Percentiles rank a stretch among this genome's conserved stretches.
phyloP scores from a whole-genome alignment of 192 early-diverging fungal species.

The Spinellus fusiger region DNA sequence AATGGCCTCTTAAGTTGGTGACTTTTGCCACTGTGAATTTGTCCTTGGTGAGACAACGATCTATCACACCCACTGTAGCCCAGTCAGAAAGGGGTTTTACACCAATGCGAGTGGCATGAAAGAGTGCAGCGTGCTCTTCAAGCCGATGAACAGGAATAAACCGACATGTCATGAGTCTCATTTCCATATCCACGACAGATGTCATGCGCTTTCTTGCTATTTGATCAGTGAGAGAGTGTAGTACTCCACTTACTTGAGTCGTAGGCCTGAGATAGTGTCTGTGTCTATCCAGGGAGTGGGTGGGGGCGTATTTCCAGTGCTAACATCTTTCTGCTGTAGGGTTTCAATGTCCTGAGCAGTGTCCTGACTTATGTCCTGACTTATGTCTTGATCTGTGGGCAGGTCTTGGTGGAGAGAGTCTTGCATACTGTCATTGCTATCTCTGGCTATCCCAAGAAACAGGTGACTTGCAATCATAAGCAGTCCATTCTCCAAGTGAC shows the following conservation, averaged over 20 bases:
- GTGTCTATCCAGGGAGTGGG: not conserved
- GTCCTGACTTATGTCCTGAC: no score
- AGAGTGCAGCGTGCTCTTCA: not conserved
- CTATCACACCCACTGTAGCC: slow-evolving; percentile 12
- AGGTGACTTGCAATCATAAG: no score
- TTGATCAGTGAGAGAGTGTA: not conserved
- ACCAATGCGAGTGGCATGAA: slow-evolving; percentile 14
- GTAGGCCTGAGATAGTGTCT: not conserved
- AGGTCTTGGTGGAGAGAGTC: no score
- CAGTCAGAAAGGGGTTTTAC: slow-evolving; percentile 5
- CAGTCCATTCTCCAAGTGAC: no score
- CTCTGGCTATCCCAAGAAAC: no score
- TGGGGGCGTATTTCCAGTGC: no score
- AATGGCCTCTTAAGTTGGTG: slow-evolving; percentile 4
- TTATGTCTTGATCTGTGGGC: no score
- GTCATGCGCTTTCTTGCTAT: not conserved
- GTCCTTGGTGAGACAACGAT: not conserved
- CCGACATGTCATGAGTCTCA: not conserved
- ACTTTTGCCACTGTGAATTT: slow-evolving; percentile 8
- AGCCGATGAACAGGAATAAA: not conserved
- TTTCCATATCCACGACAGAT: not conserved
- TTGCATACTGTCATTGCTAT: no score
- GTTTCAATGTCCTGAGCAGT: no score
- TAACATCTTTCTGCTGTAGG: no score
- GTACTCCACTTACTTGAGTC: not conserved